Evolutionary conservation across 768 basidiomycete genomes (phyloP).

Genomic region (Amanita muscaria): DNA sequence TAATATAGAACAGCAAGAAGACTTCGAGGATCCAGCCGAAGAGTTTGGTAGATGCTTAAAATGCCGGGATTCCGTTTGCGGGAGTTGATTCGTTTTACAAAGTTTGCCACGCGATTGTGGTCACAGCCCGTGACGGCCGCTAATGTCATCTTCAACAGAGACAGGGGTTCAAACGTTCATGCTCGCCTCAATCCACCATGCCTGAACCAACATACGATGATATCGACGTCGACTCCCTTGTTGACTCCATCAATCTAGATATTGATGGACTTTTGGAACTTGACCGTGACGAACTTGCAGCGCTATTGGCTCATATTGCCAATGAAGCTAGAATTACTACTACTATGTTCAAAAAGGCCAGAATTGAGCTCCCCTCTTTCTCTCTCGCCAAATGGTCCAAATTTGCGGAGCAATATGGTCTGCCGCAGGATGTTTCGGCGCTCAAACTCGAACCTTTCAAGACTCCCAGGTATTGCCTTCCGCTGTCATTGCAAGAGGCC

Average conservation of each 20-base stretch:
- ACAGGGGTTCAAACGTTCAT: no score
- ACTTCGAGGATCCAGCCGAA: no score
- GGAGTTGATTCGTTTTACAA: no score
- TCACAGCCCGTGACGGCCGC: no score
- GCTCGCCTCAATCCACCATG: not conserved
- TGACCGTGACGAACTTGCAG: constrained; percentile 6
- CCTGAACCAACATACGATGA: not conserved
- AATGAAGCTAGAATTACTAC: constrained; percentile 6
- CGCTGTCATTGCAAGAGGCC: no score
- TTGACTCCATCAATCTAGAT: not conserved
- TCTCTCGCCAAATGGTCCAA: constrained; percentile 12
- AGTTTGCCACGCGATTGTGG: no score
- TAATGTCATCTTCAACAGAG: no score
- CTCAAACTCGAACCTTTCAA: constrained; percentile 4
- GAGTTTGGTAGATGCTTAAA: no score
- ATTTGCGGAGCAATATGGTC: constrained; percentile 7
- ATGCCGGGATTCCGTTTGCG: no score
- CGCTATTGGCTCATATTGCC: constrained; percentile 4
- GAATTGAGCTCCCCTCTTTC: constrained; percentile 12
- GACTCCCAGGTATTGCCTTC: constrained; percentile 6
- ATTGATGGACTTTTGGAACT: constrained; percentile 4
- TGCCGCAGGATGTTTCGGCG: not conserved
- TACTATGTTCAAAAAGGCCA: constrained; percentile 8
- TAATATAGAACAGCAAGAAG: no score
- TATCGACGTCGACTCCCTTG: not conserved